Base-by-base conservation (phyloP, 345 rosid species). In the Rhizophora apiculata region DNA sequence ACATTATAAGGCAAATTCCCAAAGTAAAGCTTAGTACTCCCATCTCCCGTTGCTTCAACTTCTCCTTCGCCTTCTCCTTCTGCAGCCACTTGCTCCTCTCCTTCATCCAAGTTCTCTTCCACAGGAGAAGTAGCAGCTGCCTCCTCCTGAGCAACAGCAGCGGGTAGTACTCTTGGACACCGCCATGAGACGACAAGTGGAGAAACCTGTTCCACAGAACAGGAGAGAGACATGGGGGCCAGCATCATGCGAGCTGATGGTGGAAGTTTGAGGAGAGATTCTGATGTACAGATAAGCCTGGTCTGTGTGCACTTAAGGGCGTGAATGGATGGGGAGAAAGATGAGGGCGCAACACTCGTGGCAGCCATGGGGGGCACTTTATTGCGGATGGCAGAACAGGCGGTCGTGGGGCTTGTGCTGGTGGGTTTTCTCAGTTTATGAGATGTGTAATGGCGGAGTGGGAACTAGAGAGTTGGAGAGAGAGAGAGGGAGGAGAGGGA, bases 1-100 rank as follows among this genome's bases (percentile, higher is more conserved):
- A 94, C 88, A 65, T 84, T 91, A 56, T 87, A 94, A 62, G 97
- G 96, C 76, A 94, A 81, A 72, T 94, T 94, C 56, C 98, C 99
- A 67, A 91, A 87, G 81, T 89, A 94, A 65, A 94, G 90, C 81
- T 91, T 94, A 30, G 97, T 91, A 60, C 75, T 85, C 13, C 81
- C 65, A 6, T 37, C 72, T 46, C 62, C 65, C 10, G 22, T 46
- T 60, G 59, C 68, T 11, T 70, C 76, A 21, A 29, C 72, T 37
- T 36, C 72, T 26, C 16, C 79, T 8, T 36, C 72, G 21, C 16
- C 79, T 8, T 6, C 63, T 19, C 20, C 78, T 15, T 16, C 70
- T 22, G 19, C 74, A 2, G 20, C 56, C 16, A 20, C 62, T 22
- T 65, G 81, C 0, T 53, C 68, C 18, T 78, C 76, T 18, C 68